Evolutionary conservation across 345 rosid species (phyloP), one percentile per base, ranked within the genome.

Genomic region (Cardamine occulta): DNA sequence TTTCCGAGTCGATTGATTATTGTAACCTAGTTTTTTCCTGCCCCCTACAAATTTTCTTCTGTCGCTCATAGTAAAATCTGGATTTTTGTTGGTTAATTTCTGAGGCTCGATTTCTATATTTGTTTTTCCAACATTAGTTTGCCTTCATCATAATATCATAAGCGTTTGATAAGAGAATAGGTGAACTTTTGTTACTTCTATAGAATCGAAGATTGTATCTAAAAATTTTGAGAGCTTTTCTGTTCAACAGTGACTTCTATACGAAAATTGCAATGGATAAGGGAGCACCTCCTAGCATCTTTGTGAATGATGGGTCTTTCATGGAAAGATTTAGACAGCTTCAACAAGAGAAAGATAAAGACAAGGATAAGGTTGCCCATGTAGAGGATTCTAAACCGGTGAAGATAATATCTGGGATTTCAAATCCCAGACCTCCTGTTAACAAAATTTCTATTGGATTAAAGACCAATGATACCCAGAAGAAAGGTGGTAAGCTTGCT

Each of bases 271-370:
- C 73, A 79, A 95, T 92, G 99, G 98, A 86, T 39, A 89, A 92
- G 81, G 82, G 85, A 82, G 84, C 84, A 14, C 89, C 93, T 53
- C 72, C 93, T 70, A 73, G 85, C 83, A 91, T 92, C 78, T 95
- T 95, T 77, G 94, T 86, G 67, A 92, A 95, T 76, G 99, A 95
- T 79, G 99, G 99, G 28, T 95, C 99, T 1, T 95, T 95, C 86
- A 89, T 95, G 99, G 99, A 95, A 90, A 90, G 88, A 87, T 95
- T 95, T 85, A 92, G 85, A 78, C 97, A 88, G 74, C 94, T 92
- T 84, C 98, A 92, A 77, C 89, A 89, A 80, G 94, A 83, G 74
- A 88, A 88, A 63, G 89, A 66, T 63, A 79, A 82, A 82, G 88
- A 73, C 0, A 77, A 79, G 66, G 89, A 79, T 21, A 84, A 83